Base-by-base conservation (phyloP, 1,284 basidiomycete species). In the Abortiporus biennis region DNA sequence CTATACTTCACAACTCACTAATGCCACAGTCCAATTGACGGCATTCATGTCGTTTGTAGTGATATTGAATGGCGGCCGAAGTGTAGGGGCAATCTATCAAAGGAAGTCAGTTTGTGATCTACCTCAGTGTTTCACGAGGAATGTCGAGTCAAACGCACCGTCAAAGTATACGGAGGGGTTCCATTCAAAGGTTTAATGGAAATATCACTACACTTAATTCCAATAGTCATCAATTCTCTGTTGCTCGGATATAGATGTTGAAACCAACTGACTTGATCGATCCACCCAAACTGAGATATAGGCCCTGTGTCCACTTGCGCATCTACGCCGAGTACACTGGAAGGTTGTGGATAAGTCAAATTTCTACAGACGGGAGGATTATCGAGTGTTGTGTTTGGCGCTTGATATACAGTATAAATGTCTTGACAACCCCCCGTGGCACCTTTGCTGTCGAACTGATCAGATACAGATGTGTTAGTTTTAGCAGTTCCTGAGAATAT, bases 351-450 rank as follows among this genome's bases (percentile, higher is more conserved):
- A 38, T 70, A 70, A 3, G 74, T 72, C 1, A 71, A 62, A 49
- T 78, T 77, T 12, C 56, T 49, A 49, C 76, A 78, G 61, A 59
- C 0, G 68, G 62, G 2, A 16, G 61, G 54, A 21, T 58, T 47
- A 15, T 47, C 40, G 15, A 55, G 34, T 1, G 59, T 56, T 3
- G 59, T 55, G 38, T 71, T 61, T 16, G 54, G 51, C 13, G 57
- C 45, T 24, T 67, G 64, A 31, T 74, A 74, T 36, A 80, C 67
- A 1, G 75, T 74, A 49, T 74, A 77, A 1, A 67, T 66, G 3
- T 55, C 68, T 54, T 80, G 75, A 49, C 78, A 80, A n/a, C 78
- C 78, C 13, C 78, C 78, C 3, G 73, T 69, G 37, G 68, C 68
- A 2, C 77, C 77, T 21, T 69, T 68, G 29, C 58, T 66, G 46